A percentile compares a stretch with the other conserved stretches of the same genome.
These are phyloP conservation scores for Speleostelium caveatum DNA, from an alignment of 78 protist species.

Conservation along the genomic window DNA sequence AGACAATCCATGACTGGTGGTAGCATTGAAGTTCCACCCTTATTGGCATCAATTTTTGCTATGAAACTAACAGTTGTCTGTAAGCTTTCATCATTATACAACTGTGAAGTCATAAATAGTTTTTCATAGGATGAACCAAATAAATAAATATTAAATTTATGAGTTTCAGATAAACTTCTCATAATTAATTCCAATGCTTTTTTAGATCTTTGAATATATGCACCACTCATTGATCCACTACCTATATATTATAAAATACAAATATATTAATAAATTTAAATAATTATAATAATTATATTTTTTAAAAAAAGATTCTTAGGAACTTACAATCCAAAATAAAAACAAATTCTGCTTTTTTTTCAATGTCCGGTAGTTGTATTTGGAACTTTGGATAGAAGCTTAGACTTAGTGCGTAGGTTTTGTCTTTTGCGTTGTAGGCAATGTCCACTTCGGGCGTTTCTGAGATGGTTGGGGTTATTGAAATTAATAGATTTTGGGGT, in stretches of 20 bases:
- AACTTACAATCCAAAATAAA: slow-evolving; percentile 5
- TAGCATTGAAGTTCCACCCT: slow-evolving; percentile 35
- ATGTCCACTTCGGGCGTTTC: slow-evolving; percentile 3
- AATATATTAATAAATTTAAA: too few relatives aligned
- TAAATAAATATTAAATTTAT: not conserved
- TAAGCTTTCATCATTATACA: not conserved
- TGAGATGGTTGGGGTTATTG: not conserved
- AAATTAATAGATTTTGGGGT: too few relatives aligned
- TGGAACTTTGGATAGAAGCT: slow-evolving; percentile 8
- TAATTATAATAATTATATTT: too few relatives aligned
- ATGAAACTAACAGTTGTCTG: not conserved
- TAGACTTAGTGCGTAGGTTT: slow-evolving; percentile 11
- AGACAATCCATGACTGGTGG: too few relatives aligned
- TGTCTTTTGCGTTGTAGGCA: not conserved
- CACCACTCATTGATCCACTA: slow-evolving; percentile 43
- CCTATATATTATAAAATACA: too few relatives aligned
- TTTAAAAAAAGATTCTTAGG: too few relatives aligned
- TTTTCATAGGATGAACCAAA: slow-evolving; percentile 1
- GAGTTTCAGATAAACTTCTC: slow-evolving; percentile 9
- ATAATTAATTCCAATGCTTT: not conserved
- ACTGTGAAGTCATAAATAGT: not conserved
- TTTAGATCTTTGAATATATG: slow-evolving; percentile 2
- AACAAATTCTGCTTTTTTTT: slow-evolving; percentile 19
- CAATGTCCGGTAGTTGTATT: not conserved
- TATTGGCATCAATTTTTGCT: not conserved